phyloP scores from a whole-genome alignment of 140 eudicot genomes.

The Stevia rebaudiana region DNA sequence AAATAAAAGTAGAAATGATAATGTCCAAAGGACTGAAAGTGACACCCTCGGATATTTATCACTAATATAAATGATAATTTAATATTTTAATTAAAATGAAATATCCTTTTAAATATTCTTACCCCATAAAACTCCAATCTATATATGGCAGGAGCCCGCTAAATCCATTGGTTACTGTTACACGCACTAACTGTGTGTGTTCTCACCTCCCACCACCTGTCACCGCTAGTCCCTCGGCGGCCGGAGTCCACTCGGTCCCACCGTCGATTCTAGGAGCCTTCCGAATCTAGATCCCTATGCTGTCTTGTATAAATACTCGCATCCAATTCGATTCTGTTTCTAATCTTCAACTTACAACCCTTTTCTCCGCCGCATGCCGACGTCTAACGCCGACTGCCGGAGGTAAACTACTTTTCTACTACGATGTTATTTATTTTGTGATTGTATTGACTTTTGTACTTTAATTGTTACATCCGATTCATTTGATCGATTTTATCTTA shows the following conservation, averaged over 20 bases:
- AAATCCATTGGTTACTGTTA: neutral
- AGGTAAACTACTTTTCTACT: conserved; percentile 11
- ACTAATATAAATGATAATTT: no score
- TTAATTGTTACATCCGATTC: neutral
- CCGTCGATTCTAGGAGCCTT: conserved; percentile 19
- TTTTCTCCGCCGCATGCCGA: conserved; percentile 1
- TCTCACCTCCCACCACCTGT: conserved; percentile 18
- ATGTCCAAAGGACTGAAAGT: no score
- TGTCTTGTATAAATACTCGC: neutral
- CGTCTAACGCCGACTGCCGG: neutral
- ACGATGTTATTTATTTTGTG: neutral
- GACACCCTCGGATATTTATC: no score
- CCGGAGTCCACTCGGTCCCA: conserved; percentile 22
- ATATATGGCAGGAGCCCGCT: neutral
- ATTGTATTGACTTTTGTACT: conserved; percentile 3
- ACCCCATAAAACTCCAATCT: conserved; percentile 17
- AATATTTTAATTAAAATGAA: neutral
- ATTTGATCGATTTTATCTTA: conserved; percentile 6
- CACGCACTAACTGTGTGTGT: conserved; percentile 25
- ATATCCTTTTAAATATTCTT: neutral
- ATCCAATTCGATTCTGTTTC: neutral
- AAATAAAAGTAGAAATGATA: no score
- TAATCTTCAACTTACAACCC: conserved; percentile 3
- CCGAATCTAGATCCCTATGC: conserved; percentile 16
- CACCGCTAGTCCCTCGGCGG: conserved; percentile 18